These are phyloP conservation scores for Pichia pseudocactophila DNA, from an alignment of 805 yeast species.

Conservation along the genomic window DNA sequence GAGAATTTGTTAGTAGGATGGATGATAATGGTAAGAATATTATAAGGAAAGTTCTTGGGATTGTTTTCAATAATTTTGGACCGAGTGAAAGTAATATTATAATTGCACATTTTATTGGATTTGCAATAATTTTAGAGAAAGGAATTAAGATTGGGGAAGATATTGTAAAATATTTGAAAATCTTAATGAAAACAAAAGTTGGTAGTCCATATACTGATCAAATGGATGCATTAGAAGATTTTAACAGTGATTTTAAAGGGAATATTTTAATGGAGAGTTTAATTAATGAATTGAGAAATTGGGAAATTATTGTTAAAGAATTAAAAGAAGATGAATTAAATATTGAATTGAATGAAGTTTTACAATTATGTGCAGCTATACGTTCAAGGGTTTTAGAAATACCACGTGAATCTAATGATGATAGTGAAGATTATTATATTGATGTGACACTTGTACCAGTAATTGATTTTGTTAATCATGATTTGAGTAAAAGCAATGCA, in stretches of 20 bases:
- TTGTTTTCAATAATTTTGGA: constrained; percentile 12
- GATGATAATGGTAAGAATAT: constrained; percentile 16
- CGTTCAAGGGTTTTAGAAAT: constrained; percentile 57
- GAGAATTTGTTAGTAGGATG: constrained; percentile 10
- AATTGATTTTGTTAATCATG: constrained; percentile 62
- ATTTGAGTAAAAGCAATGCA: constrained; percentile 36
- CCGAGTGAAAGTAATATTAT: constrained; percentile 22
- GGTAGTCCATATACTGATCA: constrained; percentile 23
- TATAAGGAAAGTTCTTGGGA: constrained; percentile 13
- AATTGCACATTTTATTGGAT: constrained; percentile 19
- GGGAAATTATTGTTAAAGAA: constrained; percentile 13
- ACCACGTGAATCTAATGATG: constrained; percentile 31
- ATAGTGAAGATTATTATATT: constrained; percentile 34
- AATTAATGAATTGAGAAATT: constrained; percentile 9
- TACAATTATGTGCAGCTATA: constrained; percentile 33
- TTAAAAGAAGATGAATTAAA: constrained; percentile 5
- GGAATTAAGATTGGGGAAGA: background rate
- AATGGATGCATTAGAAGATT: constrained; percentile 19
- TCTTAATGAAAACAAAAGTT: constrained; percentile 29
- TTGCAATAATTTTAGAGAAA: constrained; percentile 10
- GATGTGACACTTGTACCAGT: constrained; percentile 56
- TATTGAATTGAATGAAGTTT: constrained; percentile 11
- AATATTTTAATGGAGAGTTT: constrained; percentile 12
- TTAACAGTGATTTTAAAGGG: constrained; percentile 12
- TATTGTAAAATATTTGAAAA: constrained; percentile 26